A percentile compares a stretch with the other conserved stretches of the same genome.
Conservation (phyloP, 352 stramenopile species). For the Aphanomyces invadans region DNA sequence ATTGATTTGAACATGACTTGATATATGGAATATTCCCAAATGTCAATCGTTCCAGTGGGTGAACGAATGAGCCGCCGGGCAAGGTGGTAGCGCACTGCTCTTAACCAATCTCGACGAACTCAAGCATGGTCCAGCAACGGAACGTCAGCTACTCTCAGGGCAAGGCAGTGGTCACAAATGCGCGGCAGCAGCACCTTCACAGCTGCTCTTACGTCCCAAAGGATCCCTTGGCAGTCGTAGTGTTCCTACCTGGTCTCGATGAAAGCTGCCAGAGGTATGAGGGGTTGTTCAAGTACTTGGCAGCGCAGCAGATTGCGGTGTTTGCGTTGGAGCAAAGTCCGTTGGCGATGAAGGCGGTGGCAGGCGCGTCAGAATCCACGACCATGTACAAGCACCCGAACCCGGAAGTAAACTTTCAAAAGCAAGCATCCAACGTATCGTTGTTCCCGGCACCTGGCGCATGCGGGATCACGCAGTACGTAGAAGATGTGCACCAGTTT, state of each 20-base stretch:
- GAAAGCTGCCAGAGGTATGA: slow-evolving; percentile 19
- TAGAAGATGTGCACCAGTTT: slow-evolving; percentile 24
- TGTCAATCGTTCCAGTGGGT: no score
- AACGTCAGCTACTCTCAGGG: slow-evolving; percentile 17
- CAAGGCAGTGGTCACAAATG: slow-evolving; percentile 18
- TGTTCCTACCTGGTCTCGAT: slow-evolving; percentile 17
- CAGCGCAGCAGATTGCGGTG: slow-evolving; percentile 15
- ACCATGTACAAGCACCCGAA: slow-evolving; percentile 24
- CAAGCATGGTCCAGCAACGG: background rate
- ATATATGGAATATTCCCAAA: background rate
- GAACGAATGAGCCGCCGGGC: no score
- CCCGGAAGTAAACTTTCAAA: slow-evolving; percentile 19
- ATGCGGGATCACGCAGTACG: slow-evolving; percentile 13
- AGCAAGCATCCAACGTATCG: background rate
- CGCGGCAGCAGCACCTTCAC: slow-evolving; percentile 19
- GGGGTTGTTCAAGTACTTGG: slow-evolving; percentile 9
- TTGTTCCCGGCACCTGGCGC: slow-evolving; percentile 3
- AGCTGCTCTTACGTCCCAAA: slow-evolving; percentile 20
- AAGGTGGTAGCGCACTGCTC: no score
- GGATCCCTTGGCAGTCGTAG: slow-evolving; percentile 7
- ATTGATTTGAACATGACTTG: no score
- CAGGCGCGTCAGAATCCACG: background rate
- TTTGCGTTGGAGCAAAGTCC: slow-evolving; percentile 22
- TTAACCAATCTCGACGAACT: no score
- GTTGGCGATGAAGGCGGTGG: background rate